phyloP scores from a whole-genome alignment of 2,329 filamentous ascomycete genomes.

The Fusarium odoratissimum region DNA sequence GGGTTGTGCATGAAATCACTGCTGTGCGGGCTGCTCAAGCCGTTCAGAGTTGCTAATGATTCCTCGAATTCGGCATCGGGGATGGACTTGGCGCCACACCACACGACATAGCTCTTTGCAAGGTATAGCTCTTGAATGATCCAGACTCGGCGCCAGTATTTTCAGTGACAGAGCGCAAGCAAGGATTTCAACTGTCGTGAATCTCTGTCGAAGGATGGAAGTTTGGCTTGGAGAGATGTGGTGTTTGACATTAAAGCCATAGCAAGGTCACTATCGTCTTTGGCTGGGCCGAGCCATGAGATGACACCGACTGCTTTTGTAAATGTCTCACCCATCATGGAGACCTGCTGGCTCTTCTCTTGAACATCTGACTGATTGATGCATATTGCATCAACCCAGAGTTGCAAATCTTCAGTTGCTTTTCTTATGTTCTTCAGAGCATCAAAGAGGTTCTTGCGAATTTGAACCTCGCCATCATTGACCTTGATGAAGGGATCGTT shows the following conservation, averaged over 20 bases:
- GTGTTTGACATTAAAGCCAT: background rate
- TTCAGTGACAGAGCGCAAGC: fast-evolving
- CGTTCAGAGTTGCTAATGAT: background rate
- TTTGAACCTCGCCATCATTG: background rate
- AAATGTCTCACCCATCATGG: background rate
- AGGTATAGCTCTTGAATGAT: background rate
- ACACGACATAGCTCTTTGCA: background rate
- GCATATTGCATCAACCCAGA: background rate
- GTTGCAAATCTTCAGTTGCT: fast-evolving
- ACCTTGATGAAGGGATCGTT: background rate
- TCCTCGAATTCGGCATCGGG: background rate
- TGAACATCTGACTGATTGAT: background rate
- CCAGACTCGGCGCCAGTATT: background rate
- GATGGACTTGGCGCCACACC: background rate
- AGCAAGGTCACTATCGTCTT: fast-evolving
- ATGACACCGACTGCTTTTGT: fast-evolving
- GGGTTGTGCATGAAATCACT: too few relatives aligned
- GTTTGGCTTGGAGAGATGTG: too few relatives aligned
- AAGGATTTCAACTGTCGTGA: fast-evolving
- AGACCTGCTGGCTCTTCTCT: background rate
- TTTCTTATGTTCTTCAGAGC: background rate
- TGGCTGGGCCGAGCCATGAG: background rate
- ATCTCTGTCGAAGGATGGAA: fast-evolving
- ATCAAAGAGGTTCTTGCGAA: background rate
- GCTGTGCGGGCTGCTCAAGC: too few relatives aligned